Base-by-base conservation (phyloP, 2,329 filamentous ascomycete species). In the Hymenoscyphus fructigenus region DNA sequence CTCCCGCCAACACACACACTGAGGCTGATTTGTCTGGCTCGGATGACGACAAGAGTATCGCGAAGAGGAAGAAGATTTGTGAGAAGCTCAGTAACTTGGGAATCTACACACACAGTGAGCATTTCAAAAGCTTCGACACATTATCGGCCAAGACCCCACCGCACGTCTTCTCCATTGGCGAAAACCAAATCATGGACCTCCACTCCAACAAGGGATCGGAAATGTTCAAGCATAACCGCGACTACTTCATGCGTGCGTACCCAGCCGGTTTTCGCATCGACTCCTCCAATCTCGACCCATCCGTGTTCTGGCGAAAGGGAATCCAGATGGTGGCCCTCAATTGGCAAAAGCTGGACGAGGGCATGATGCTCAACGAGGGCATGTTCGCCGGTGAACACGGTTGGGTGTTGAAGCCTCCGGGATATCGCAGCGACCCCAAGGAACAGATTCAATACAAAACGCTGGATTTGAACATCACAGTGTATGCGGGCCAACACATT, bases 301-400 rank as follows among this genome's bases (percentile, higher is more conserved):
- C 88, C 0, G 83, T 89, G 3, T 95, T 93, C 77, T 97, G 93
- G 93, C 85, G 92, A 36, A 89, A 91, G 69, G 93, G 93, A 15
- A 89, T 96, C 2, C 93, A 97, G 77, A 89, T 97, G 71, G 92
- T 96, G 1, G 93, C 93, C 0, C 81, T 98, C 66, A 97, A 97
- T 78, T 98, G 93, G 92, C 93, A 98, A 77, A 89, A 88, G 67
- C 88, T 91, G 77, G 93, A 97, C 73, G 90, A 92, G 71, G 93
- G 92, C 36, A 96, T 96, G 89, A 97, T 97, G 94, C 84, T 97
- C 15, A 97, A 97, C 74, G 89, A 95, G 74, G 93, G 87, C 71
- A 95, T 96, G 92, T 97, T 97, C 77, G 85, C 87, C 1, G 91
- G 88, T 10, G 90, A 91, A 60, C 81, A 85, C 53, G 93, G 94